Percentiles rank a stretch among this genome's conserved stretches.
Conservation (phyloP, 371 early-diverging fungal genomes). For the Mucor ambiguus region DNA sequence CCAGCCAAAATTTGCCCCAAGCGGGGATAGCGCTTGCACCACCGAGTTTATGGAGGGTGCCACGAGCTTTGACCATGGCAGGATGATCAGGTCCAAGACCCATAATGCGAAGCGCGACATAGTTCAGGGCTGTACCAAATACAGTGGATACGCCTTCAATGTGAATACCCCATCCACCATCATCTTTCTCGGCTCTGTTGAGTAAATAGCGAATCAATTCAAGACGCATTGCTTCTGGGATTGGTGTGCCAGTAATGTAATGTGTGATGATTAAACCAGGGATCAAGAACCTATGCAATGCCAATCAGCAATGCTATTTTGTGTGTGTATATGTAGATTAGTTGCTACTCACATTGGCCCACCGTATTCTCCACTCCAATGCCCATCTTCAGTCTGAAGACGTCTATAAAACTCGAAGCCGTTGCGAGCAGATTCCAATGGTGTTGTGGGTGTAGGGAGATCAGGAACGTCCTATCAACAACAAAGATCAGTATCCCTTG, state of each 20-base stretch:
- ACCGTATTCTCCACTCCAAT: slow-evolving; percentile 97
- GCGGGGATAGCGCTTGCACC: slow-evolving; percentile 87
- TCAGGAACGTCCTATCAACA: slow-evolving; percentile 52
- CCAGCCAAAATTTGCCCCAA: slow-evolving; percentile 98
- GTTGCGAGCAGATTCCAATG: slow-evolving; percentile 83
- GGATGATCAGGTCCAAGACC: slow-evolving; percentile 90
- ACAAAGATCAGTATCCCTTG: neutral
- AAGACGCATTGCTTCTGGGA: slow-evolving; percentile 60
- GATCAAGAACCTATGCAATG: slow-evolving; percentile 70
- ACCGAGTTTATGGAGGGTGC: slow-evolving; percentile 80
- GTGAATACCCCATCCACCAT: slow-evolving; percentile 98
- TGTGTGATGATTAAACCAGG: slow-evolving; percentile 87
- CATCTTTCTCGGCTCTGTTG: slow-evolving; percentile 76
- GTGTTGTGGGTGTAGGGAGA: slow-evolving; percentile 57
- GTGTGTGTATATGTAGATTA: neutral
- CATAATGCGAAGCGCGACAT: slow-evolving; percentile 87
- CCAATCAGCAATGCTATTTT: neutral
- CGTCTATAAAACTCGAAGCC: slow-evolving; percentile 85
- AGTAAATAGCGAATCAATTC: slow-evolving; percentile 92
- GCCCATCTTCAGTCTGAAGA: slow-evolving; percentile 94
- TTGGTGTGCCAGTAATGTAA: slow-evolving; percentile 78
- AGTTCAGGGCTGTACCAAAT: slow-evolving; percentile 95
- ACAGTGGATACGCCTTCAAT: slow-evolving; percentile 92
- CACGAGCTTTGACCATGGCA: slow-evolving; percentile 83
- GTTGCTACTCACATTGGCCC: slow-evolving; percentile 77